Evolutionary conservation across 2,329 filamentous ascomycete species (phyloP), one percentile per base, ranked within the genome.

Genomic region (Fusarium domesticum): DNA sequence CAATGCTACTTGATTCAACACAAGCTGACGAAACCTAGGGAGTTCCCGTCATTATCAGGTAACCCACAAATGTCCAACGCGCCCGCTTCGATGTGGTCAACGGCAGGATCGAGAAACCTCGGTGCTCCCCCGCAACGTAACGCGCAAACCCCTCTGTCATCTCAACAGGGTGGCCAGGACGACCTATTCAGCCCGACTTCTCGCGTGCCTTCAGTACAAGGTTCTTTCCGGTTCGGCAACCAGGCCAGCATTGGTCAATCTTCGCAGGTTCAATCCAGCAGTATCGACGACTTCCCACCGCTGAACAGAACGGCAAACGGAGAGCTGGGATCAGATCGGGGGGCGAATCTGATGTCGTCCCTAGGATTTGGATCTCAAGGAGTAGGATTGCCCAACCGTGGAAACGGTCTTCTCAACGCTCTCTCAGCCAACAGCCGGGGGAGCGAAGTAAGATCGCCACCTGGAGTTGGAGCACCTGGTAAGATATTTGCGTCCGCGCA

Each of bases 1-100:
- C 20, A 11, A 23, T 6, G 20, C 11, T 6, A 23, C n/a, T 6
- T 23, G 20, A 11, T 23, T 3, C 38, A 33, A 11, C 35, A 38
- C 30, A 25, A 39, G 28, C 48, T 52, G 35, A 54, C 33, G 16
- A n/a, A 14, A n/a, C n/a, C n/a, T 48, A 85, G 81, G 48, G 81
- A 85, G 60, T 85, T 85, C 42, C 82, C 82, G 7, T 83, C 81
- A 17, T 65, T 85, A 54, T 83, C 80, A 39, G 82, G 80, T 57
- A 82, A 77, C 51, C 70, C 78, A 35, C 77, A 80, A 57, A 64
- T 80, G 34, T 67, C 74, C 19, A 76, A 64, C 45, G 63, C 72
- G 6, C 73, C 73, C 49, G 66, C 72, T 12, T 76, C 76, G 5
- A 70, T 82, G 65, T 83, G 79, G 79, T 73, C 77, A 33, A 68